Base-by-base conservation (phyloP, 306 rosid genomes). In the Casuarina equisetifolia region DNA sequence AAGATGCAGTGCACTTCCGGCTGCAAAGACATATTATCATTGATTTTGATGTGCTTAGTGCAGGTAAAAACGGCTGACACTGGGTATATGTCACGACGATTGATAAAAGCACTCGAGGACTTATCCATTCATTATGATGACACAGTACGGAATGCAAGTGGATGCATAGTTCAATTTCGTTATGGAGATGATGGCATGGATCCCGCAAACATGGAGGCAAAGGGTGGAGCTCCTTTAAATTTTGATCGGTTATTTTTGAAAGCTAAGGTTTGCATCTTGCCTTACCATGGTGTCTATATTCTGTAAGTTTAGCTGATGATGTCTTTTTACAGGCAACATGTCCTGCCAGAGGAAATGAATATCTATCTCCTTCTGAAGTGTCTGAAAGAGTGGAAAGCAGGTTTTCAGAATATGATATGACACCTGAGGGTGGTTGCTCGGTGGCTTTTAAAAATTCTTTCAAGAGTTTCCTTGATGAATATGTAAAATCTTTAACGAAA, bases 31-130 rank as follows among this genome's bases (percentile, higher is more conserved):
- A 76, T 25, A 69, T 79, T 73, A 7, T 73, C 59, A 71, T 43
- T 75, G 6, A 42, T 49, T 25, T 67, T 78, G 43, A 71, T 83
- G 45, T 52, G 66, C 44, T 46, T 66, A 36, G 77, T 88, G 81
- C 89, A 94, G 97, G 98, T 94, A 51, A 94, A 94, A 94, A 94
- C 98, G 76, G 98, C 98, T 70, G 98, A 94, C 64, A 92, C 97
- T 57, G 98, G 98, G 59, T 94, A 94, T 75, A 90, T 94, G 98
- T 94, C 98, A 38, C 97, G 98, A 78, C 87, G 93, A 79, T 85
- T 94, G 82, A 90, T 93, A 69, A 94, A 94, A 85, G 86, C 94
- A 71, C 72, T 94, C 48, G 98, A 94, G 82, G 98, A 94, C 69
- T 81, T 94, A 75, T 90, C 84, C 80, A 82, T 94, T 80, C 93